phyloP scores from a whole-genome alignment of 495 filamentous ascomycete species.

The Talaromyces thailandensis region DNA sequence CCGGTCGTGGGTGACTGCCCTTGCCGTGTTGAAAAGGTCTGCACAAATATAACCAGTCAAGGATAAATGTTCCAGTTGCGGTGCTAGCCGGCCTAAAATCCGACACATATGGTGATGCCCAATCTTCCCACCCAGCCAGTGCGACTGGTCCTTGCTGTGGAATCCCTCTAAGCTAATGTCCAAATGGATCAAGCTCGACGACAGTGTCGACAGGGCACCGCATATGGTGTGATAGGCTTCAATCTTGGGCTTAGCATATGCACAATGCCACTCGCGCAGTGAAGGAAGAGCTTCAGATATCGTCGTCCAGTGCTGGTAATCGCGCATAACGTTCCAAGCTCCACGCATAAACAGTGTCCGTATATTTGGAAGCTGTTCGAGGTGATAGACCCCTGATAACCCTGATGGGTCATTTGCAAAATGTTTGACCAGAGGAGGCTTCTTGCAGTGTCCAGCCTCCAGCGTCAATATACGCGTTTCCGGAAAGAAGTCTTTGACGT shows the following conservation, averaged over 20 bases:
- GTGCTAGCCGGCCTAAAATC: slow-evolving; percentile 43
- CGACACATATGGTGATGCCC: slow-evolving; percentile 41
- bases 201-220: slow-evolving; percentile 41
- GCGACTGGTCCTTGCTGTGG: slow-evolving; percentile 43
- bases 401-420: slow-evolving; percentile 25
- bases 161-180: slow-evolving; percentile 61
- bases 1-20: slow-evolving; percentile 24
- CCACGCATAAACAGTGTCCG: slow-evolving; percentile 61
- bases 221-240: slow-evolving; percentile 60
- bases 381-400: slow-evolving; percentile 16
- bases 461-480: slow-evolving; percentile 58
- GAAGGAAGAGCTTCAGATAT: slow-evolving; percentile 53
- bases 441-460: slow-evolving; percentile 66
- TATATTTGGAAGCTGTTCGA: slow-evolving; percentile 36
- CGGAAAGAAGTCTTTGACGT: slow-evolving; percentile 46
- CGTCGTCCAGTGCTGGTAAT: slow-evolving; percentile 51
- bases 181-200: slow-evolving; percentile 45
- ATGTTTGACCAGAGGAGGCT: slow-evolving; percentile 55
- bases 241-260: slow-evolving; percentile 59
- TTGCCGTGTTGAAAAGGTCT: slow-evolving; percentile 44
- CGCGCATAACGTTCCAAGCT: slow-evolving; percentile 66
- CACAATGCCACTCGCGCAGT: slow-evolving; percentile 61
- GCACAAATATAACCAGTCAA: slow-evolving; percentile 61
- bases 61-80: slow-evolving; percentile 50
- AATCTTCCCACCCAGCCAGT: slow-evolving; percentile 13